Evolutionary conservation across 139 green algal species (phyloP), one percentile per base, ranked within the genome.

Genomic region (Nannochloris sp.): DNA sequence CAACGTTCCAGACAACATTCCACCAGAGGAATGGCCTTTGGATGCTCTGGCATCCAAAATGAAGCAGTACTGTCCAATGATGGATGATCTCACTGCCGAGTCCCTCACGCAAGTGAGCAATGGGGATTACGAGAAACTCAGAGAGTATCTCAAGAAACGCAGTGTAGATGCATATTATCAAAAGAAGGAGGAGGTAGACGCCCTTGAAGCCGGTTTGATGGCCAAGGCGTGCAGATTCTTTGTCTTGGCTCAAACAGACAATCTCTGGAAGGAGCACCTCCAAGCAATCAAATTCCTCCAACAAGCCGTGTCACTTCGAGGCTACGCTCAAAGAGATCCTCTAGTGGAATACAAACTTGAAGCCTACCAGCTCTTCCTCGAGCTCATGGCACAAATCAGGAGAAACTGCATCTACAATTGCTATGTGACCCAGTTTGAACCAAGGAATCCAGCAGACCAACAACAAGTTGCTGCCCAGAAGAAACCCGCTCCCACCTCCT

Each of bases 331-430:
- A 71, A 80, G 78, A 49, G 94, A 99, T 76, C 94, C 94, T 2
- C 82, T 99, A 28, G 95, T 86, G 5, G 94, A 99, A 85, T 99
- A 97, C 84, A 99, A 99, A 83, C 81, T 98, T 20, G 93, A 98
- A 79, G 94, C 88, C 1, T 95, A 91, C 72, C 79, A 89, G 59
- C 82, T 95, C 36, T 95, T 91, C 64, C 49, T 88, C 68, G 83
- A 91, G 51, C 89, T 95, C 83, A 88, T 84, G 80, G 85, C 84
- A 17, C 73, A 91, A 69, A 92, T 97, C 31, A 79, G 92, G 23
- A 78, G 93, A 23, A 99, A 99, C 59, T 89, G 94, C 50, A 99
- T 99, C 66, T 98, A 97, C 83, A 96, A 94, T n/a, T 83, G 96
- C 2, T 71, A 71, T 56, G n/a, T 62, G 56, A 40, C n/a, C 12